phyloP scores from a whole-genome alignment of 192 early-diverging fungal genomes.

The Coemansia sp. region DNA sequence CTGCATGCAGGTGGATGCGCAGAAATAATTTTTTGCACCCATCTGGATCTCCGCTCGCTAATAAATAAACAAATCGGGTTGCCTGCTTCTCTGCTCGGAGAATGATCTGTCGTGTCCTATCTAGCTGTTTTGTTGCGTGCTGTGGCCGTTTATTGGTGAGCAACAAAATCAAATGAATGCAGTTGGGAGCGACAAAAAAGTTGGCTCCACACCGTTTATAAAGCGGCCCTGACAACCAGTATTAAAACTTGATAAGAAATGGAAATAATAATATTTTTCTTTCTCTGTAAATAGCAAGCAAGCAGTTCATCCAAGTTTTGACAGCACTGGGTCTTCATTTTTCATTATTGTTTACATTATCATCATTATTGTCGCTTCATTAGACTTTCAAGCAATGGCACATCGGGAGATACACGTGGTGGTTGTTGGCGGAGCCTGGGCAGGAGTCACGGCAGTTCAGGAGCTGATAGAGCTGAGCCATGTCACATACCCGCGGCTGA shows the following conservation, averaged over 20 bases:
- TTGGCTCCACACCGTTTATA: neutral
- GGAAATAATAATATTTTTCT: neutral
- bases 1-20: too few relatives aligned
- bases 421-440: slow-evolving; percentile 60
- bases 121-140: neutral
- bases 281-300: neutral
- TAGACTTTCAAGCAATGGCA: slow-evolving; percentile 17
- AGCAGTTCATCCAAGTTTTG: too few relatives aligned
- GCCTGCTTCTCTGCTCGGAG: too few relatives aligned
- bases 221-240: neutral
- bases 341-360: neutral
- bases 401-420: slow-evolving; percentile 52
- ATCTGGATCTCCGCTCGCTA: too few relatives aligned
- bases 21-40: too few relatives aligned
- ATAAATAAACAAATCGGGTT: too few relatives aligned
- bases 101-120: too few relatives aligned
- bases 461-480: slow-evolving; percentile 34
- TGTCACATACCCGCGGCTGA: slow-evolving; percentile 28
- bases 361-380: neutral
- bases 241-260: too few relatives aligned
- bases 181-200: neutral
- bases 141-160: neutral
- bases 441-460: slow-evolving; percentile 55
- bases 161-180: too few relatives aligned
- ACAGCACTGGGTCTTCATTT: neutral